phyloP scores from a whole-genome alignment of 176 grass and related monocot genomes.

The Zizania latifolia region DNA sequence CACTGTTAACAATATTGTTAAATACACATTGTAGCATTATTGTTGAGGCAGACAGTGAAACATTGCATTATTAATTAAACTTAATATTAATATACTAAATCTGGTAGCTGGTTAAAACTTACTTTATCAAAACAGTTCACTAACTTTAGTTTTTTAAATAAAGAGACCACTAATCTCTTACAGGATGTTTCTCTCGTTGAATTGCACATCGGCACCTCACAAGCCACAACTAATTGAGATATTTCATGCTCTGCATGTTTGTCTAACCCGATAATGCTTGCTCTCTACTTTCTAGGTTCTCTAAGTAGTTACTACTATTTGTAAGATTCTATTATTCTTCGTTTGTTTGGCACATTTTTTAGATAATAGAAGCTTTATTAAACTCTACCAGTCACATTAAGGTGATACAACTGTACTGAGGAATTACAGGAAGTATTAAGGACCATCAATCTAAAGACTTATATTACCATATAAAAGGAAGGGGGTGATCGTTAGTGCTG shows the following conservation, averaged over 20 bases:
- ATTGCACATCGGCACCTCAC: not conserved
- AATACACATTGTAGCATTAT: not conserved
- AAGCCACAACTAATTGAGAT: not conserved
- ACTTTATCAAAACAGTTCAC: not conserved
- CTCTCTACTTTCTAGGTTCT: constrained; percentile 41
- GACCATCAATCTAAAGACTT: too few species aligned
- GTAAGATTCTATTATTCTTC: constrained; percentile 38
- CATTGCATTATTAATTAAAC: not conserved
- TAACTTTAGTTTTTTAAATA: not conserved
- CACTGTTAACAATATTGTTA: not conserved
- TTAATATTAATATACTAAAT: constrained; percentile 2
- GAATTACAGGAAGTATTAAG: too few species aligned
- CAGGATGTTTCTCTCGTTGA: not conserved
- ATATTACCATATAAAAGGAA: constrained; percentile 5
- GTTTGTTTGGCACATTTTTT: constrained; percentile 11
- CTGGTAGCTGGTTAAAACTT: not conserved
- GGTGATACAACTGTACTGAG: too few species aligned
- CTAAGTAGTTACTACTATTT: constrained; percentile 40
- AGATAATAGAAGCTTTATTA: too few species aligned
- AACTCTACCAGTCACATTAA: too few species aligned
- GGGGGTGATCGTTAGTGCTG: constrained; percentile 16
- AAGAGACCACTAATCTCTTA: not conserved
- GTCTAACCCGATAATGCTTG: constrained; percentile 14
- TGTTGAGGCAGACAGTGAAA: not conserved
- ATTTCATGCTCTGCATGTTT: constrained; percentile 15